Evolutionary conservation across 2,329 filamentous ascomycete genomes (phyloP).

Genomic region (Dactylellina parvicollis): DNA sequence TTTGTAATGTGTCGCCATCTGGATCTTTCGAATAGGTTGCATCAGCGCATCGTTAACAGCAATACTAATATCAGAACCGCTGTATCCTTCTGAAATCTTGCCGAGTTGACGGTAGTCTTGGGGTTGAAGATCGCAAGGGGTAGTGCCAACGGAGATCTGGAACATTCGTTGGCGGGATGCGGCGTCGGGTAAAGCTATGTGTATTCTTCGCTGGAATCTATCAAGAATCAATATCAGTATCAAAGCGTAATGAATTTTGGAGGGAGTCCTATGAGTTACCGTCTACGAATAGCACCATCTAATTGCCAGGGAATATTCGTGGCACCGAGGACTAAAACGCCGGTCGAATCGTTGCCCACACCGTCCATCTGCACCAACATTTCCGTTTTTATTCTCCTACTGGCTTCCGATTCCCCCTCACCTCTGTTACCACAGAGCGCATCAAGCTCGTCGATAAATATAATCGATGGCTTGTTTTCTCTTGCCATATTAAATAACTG

Average conservation of each 20-base stretch:
- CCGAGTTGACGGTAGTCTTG: slow-evolving; percentile 83
- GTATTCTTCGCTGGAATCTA: slow-evolving; percentile 88
- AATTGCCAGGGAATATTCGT: slow-evolving; percentile 99
- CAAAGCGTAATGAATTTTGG: too few relatives aligned
- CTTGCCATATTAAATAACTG: slow-evolving; percentile 97
- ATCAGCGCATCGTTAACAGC: slow-evolving; percentile 96
- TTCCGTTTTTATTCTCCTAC: slow-evolving; percentile 96
- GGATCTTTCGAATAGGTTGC: slow-evolving; percentile 95
- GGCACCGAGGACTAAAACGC: slow-evolving; percentile 91
- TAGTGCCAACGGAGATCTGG: slow-evolving; percentile 90
- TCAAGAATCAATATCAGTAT: slow-evolving; percentile 15
- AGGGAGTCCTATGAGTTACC: slow-evolving; percentile 62
- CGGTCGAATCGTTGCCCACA: slow-evolving; percentile 93
- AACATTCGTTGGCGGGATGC: slow-evolving; percentile 94
- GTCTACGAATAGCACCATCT: slow-evolving; percentile 91
- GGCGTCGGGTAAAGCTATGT: slow-evolving; percentile 89
- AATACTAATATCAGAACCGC: slow-evolving; percentile 93
- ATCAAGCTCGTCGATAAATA: slow-evolving; percentile 98
- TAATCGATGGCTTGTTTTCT: slow-evolving; percentile 97
- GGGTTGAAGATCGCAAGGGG: slow-evolving; percentile 81
- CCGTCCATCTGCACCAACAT: slow-evolving; percentile 99
- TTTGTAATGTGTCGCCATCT: slow-evolving; percentile 98
- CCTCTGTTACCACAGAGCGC: slow-evolving; percentile 90
- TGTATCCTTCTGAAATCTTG: slow-evolving; percentile 88
- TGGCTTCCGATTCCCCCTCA: slow-evolving; percentile 97